These are phyloP conservation scores for Casuarina equisetifolia DNA, from an alignment of 306 rosid genomes.

Conservation along the genomic window DNA sequence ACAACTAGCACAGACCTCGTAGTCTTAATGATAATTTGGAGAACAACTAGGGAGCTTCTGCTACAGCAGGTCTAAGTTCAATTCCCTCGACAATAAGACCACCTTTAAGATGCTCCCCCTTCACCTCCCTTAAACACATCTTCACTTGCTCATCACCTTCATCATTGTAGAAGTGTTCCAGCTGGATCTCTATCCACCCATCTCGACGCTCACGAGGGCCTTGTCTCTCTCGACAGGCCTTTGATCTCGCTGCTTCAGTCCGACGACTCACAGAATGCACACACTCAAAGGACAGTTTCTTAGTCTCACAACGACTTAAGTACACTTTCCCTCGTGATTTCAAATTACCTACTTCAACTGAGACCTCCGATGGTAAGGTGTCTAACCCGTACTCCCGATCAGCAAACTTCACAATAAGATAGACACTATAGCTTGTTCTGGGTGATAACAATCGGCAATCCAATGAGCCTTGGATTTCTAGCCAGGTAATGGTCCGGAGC, in stretches of 20 bases:
- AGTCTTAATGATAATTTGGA: no score
- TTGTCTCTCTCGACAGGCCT: constrained; percentile 1
- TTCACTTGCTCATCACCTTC: constrained; percentile 34
- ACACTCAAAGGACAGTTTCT: background rate
- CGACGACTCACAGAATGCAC: no score
- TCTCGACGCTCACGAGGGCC: constrained; percentile 10
- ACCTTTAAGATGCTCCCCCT: constrained; percentile 62
- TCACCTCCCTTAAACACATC: constrained; percentile 56
- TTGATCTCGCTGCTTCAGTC: background rate
- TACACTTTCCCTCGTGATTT: constrained; percentile 38
- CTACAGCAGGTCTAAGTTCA: constrained; percentile 48
- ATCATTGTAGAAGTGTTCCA: constrained; percentile 51
- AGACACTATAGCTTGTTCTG: constrained; percentile 48
- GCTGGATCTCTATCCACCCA: constrained; percentile 65
- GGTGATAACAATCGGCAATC: constrained; percentile 50
- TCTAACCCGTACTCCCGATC: constrained; percentile 70
- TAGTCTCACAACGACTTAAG: constrained; percentile 22
- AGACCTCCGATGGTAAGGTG: constrained; percentile 52
- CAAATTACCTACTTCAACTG: constrained; percentile 39
- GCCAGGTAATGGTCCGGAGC: constrained; percentile 69
- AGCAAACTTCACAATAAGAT: constrained; percentile 52
- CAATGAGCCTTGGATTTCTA: constrained; percentile 49
- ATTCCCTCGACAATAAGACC: constrained; percentile 70
- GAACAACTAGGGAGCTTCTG: no score
- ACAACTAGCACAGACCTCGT: no score